Evolutionary conservation across 2,329 filamentous ascomycete species (phyloP).

Genomic region (Fusarium sp.): DNA sequence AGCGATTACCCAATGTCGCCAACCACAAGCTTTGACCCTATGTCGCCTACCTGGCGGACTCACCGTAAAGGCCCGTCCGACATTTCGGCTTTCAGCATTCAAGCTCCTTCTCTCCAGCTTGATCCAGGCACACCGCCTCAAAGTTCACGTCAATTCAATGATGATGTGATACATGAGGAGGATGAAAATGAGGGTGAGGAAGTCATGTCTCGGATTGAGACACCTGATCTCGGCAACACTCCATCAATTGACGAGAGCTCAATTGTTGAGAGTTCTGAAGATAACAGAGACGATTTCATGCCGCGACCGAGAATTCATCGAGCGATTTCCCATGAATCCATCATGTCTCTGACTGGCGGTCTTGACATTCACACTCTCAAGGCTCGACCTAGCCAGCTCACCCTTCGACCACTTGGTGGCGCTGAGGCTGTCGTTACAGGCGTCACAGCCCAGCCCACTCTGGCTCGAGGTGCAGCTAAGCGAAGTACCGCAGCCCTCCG

Average conservation of each 20-base stretch:
- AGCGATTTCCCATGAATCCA: conserved; percentile 84
- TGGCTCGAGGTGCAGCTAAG: conserved; percentile 61
- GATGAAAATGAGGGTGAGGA: conserved; percentile 51
- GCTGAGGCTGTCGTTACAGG: conserved; percentile 69
- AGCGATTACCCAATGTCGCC: conserved; percentile 85
- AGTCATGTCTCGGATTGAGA: conserved; percentile 33
- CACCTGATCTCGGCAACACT: conserved; percentile 46
- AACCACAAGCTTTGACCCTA: conserved; percentile 78
- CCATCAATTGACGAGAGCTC: conserved; percentile 53
- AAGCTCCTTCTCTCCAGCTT: conserved; percentile 52
- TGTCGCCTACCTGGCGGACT: conserved; percentile 69
- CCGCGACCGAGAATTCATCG: conserved; percentile 68
- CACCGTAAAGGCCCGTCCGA: conserved; percentile 70
- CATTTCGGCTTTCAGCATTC: conserved; percentile 65
- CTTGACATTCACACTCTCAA: conserved; percentile 91
- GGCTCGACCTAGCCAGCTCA: conserved; percentile 80
- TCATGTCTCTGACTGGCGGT: conserved; percentile 87
- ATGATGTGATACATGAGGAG: conserved; percentile 54
- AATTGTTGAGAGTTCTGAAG: conserved; percentile 49
- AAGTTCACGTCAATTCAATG: conserved; percentile 40
- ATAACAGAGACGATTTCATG: conserved; percentile 52
- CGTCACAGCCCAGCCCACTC: conserved; percentile 70
- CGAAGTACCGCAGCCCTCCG: conserved; percentile 68
- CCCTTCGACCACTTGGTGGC: conserved; percentile 65
- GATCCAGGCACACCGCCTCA: conserved; percentile 50